Percentiles rank a stretch among this genome's conserved stretches.
phyloP scores from a whole-genome alignment of 768 basidiomycete genomes.

The Mycena capillaripes region DNA sequence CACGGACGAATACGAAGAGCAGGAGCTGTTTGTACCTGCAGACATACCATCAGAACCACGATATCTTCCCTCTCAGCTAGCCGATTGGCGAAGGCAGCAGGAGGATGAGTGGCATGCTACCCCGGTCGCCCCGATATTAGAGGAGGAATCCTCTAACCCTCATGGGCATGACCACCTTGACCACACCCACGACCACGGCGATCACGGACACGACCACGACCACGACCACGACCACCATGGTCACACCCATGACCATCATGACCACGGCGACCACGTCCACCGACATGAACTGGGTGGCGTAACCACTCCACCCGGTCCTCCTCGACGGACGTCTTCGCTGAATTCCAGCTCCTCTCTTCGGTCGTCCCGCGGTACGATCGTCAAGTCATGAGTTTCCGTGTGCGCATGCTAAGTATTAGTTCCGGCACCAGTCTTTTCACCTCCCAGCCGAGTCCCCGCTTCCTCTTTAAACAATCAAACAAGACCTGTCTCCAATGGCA shows the following conservation, averaged over 20 bases:
- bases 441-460: conserved; percentile 15
- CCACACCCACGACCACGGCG: conserved; percentile 13
- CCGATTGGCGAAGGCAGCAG: conserved; percentile 49
- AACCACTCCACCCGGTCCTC: conserved; percentile 24
- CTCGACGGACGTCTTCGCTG: conserved; percentile 32
- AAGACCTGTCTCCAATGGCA: conserved; percentile 13
- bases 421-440: conserved; percentile 34
- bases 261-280: neutral
- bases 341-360: conserved; percentile 29
- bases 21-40: conserved; percentile 82
- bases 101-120: conserved; percentile 41
- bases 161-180: conserved; percentile 10
- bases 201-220: neutral
- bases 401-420: conserved; percentile 23
- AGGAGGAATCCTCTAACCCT: conserved; percentile 24
- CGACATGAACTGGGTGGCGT: neutral
- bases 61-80: conserved; percentile 43
- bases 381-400: conserved; percentile 27
- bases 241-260: neutral
- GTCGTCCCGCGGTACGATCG: conserved; percentile 36
- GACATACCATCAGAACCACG: conserved; percentile 57
- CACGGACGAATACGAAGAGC: conserved; percentile 69
- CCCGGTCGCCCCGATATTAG: conserved; percentile 29
- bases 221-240: conserved; percentile 14
- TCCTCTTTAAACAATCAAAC: conserved; percentile 18